Percentiles rank a stretch among this genome's conserved stretches.
Conservation (phyloP, 2,329 filamentous ascomycete species). For the Aspergillus sp. region DNA sequence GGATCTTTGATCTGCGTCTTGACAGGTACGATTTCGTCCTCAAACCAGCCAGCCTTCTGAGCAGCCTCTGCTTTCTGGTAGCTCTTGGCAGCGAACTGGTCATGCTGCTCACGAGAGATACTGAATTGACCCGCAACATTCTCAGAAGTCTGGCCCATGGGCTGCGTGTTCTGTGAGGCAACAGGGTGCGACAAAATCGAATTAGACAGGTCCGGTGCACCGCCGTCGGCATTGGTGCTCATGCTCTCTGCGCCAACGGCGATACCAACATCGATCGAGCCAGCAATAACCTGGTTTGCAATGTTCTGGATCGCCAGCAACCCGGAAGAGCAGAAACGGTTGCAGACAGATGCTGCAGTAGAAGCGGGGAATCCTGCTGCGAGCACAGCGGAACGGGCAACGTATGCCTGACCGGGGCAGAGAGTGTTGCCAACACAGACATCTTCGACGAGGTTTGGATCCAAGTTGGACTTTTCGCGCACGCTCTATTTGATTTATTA, state of each 20-base stretch:
- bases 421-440: constrained; percentile 85
- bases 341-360: constrained; percentile 76
- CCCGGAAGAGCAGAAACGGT: constrained; percentile 88
- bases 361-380: constrained; percentile 82
- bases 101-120: constrained; percentile 69
- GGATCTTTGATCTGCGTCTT: constrained; percentile 81
- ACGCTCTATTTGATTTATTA: constrained; percentile 52
- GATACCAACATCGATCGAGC: constrained; percentile 90
- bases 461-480: constrained; percentile 79
- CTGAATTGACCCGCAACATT: constrained; percentile 79
- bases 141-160: constrained; percentile 92
- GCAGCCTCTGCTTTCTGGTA: constrained; percentile 83
- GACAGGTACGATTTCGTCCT: constrained; percentile 82
- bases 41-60: constrained; percentile 78
- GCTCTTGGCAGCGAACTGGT: constrained; percentile 79
- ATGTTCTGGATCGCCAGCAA: constrained; percentile 88
- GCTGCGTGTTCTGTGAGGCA: constrained; percentile 86
- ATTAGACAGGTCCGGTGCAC: constrained; percentile 79
- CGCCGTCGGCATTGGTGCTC: constrained; percentile 80
- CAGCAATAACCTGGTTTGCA: constrained; percentile 82
- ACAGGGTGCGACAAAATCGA: constrained; percentile 72
- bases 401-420: constrained; percentile 83
- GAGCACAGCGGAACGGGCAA: constrained; percentile 82
- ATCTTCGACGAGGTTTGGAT: constrained; percentile 83
- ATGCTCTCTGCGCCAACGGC: constrained; percentile 93